These are phyloP conservation scores for Rubroshorea leprosula DNA, from an alignment of 345 rosid genomes.

Conservation along the genomic window DNA sequence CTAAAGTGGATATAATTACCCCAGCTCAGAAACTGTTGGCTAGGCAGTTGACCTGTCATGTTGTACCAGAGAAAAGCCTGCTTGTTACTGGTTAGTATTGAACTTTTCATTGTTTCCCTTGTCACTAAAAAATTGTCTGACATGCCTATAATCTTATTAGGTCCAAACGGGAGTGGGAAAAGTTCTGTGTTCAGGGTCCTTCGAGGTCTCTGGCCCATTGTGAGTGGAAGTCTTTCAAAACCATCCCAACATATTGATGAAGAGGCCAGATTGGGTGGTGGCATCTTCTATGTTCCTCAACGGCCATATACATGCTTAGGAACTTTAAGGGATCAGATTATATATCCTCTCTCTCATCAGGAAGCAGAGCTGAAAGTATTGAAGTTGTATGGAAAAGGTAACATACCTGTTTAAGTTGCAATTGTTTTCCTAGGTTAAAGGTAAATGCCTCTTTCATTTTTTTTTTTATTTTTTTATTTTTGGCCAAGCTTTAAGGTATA, in stretches of 20 bases:
- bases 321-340: slow-evolving; percentile 95
- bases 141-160: slow-evolving; percentile 33
- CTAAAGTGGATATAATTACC: slow-evolving; percentile 74
- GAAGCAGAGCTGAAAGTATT: slow-evolving; percentile 60
- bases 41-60: slow-evolving; percentile 70
- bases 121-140: slow-evolving; percentile 22
- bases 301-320: slow-evolving; percentile 95
- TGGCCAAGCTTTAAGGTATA: too few relatives aligned
- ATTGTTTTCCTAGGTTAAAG: too few relatives aligned
- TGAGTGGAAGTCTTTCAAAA: slow-evolving; percentile 65
- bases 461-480: too few relatives aligned
- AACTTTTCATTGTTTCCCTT: slow-evolving; percentile 14
- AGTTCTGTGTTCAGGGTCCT: slow-evolving; percentile 95
- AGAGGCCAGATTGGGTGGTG: slow-evolving; percentile 55
- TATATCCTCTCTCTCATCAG: slow-evolving; percentile 85
- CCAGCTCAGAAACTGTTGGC: slow-evolving; percentile 90
- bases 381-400: slow-evolving; percentile 55
- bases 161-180: slow-evolving; percentile 98
- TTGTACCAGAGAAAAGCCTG: slow-evolving; percentile 72
- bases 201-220: slow-evolving; percentile 92
- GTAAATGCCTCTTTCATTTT: too few relatives aligned
- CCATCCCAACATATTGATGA: slow-evolving; percentile 52
- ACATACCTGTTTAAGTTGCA: slow-evolving; percentile 13
- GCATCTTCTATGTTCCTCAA: slow-evolving; percentile 90
- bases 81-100: slow-evolving; percentile 85